Evolutionary conservation across 352 stramenopile species (phyloP).

Genomic region (Saprolegnia parasitica): DNA sequence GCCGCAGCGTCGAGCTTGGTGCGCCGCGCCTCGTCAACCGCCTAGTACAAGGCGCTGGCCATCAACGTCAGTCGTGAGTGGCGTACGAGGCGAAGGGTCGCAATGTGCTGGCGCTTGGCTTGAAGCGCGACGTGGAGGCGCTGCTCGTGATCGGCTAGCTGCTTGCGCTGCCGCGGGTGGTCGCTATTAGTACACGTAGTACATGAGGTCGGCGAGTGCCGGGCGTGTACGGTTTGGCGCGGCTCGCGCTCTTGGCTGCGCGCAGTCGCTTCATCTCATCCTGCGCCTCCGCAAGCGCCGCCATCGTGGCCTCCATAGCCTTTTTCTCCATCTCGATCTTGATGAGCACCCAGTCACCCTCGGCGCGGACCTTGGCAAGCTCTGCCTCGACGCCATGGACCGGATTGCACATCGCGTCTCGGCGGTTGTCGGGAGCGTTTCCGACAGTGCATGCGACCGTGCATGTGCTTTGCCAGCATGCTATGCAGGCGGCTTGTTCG

Average conservation of each 20-base stretch:
- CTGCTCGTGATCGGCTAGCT: constrained; percentile 2
- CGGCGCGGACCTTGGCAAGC: constrained; percentile 25
- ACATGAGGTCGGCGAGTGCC: neutral
- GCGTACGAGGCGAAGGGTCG: neutral
- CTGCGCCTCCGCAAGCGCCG: neutral
- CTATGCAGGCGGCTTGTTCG: neutral
- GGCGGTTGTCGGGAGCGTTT: neutral
- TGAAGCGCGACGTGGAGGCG: neutral
- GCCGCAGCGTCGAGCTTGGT: constrained; percentile 2
- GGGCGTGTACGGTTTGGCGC: neutral
- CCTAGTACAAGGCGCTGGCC: neutral
- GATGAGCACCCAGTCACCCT: constrained; percentile 26
- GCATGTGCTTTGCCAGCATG: too few relatives aligned
- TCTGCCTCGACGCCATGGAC: neutral
- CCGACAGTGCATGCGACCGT: neutral
- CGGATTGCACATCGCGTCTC: neutral
- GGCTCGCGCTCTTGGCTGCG: neutral
- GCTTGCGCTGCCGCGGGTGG: constrained; percentile 6
- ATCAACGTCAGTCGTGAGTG: neutral
- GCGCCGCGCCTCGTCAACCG: constrained; percentile 19
- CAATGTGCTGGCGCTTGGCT: constrained; percentile 9
- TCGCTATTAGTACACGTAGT: neutral
- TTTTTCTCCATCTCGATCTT: constrained; percentile 31
- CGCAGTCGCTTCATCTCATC: constrained; percentile 8
- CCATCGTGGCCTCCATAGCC: constrained; percentile 1